phyloP scores from a whole-genome alignment of 192 early-diverging fungal genomes.

The Coemansia sp. region DNA sequence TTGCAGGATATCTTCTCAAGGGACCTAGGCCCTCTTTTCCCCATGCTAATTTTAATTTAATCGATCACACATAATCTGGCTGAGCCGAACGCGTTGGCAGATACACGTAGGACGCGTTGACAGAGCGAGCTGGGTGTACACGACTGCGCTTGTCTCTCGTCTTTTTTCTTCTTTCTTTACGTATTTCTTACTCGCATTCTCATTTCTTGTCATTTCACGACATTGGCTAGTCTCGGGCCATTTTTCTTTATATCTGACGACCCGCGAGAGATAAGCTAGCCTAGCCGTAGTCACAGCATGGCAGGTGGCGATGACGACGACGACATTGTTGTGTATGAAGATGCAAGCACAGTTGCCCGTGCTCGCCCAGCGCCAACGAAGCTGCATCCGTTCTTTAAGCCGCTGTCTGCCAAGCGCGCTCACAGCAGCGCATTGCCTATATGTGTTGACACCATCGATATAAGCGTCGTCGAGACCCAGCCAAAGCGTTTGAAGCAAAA shows the following conservation, averaged over 20 bases:
- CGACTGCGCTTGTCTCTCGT: neutral
- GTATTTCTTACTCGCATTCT: neutral
- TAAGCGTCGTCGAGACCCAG: neutral
- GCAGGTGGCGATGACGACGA: neutral
- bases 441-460: neutral
- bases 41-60: neutral
- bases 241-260: neutral
- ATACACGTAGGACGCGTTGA: neutral
- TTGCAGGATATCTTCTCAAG: neutral
- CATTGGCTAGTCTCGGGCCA: neutral
- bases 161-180: neutral
- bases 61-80: neutral
- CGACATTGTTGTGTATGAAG: neutral
- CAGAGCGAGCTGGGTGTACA: no score
- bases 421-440: slow-evolving; percentile 1
- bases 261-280: neutral
- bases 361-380: neutral
- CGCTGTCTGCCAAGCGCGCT: slow-evolving; percentile 25
- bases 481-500: slow-evolving; percentile 39
- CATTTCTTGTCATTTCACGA: neutral
- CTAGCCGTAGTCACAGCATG: neutral
- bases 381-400: slow-evolving; percentile 41
- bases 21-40: neutral
- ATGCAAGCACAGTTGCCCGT: neutral
- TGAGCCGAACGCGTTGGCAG: neutral